These are phyloP conservation scores for Penicillium sp. DNA, from an alignment of 2,329 filamentous ascomycete species.

Conservation along the genomic window DNA sequence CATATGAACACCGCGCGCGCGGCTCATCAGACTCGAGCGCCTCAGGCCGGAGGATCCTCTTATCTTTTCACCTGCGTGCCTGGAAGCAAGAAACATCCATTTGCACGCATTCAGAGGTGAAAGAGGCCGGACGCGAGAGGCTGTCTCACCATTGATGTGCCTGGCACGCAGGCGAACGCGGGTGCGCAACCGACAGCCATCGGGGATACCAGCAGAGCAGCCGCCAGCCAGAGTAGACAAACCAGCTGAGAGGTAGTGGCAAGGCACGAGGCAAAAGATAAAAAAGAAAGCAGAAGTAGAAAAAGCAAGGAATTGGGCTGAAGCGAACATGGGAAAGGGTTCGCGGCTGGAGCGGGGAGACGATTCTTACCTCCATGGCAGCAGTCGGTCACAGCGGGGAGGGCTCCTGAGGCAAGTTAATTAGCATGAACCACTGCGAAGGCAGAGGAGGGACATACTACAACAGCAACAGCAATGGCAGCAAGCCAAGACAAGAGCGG, in stretches of 20 bases:
- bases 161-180: slow-evolving; percentile 8
- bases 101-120: slow-evolving; percentile 4
- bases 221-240: neutral
- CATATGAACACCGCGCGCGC: slow-evolving; percentile 1
- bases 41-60: neutral
- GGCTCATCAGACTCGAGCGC: neutral
- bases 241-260: neutral
- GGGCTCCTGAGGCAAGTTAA: slow-evolving; percentile 1
- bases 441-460: neutral
- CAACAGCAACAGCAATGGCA: neutral
- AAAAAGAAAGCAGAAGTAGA: neutral
- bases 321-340: neutral
- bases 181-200: slow-evolving; percentile 10
- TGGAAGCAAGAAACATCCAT: slow-evolving; percentile 1
- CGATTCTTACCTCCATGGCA: slow-evolving; percentile 4
- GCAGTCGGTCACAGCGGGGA: slow-evolving; percentile 3
- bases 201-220: neutral
- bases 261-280: neutral
- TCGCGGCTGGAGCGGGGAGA: neutral
- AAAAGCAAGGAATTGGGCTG: slow-evolving; percentile 3
- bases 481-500: neutral
- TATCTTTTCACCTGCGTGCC: slow-evolving; percentile 2
- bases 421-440: neutral
- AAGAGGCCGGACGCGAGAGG: slow-evolving; percentile 16
- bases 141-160: slow-evolving; percentile 24